Evolutionary conservation across 441 rosid species (phyloP).

Genomic region (Erodium moschatum): DNA sequence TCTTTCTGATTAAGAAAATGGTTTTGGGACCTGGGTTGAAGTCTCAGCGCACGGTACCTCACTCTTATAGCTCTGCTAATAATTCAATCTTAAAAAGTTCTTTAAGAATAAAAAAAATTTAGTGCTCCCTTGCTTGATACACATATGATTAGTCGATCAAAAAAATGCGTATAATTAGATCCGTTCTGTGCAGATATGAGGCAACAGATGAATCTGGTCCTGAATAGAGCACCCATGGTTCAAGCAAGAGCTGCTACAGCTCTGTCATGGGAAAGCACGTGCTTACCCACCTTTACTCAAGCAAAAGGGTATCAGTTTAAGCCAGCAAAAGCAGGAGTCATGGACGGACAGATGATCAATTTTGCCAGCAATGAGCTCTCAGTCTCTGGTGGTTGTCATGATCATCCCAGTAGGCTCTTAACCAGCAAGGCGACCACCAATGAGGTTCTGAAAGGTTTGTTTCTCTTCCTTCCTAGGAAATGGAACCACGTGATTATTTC

Average conservation of each 20-base stretch:
- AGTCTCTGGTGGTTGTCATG: constrained; percentile 24
- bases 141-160: too few species aligned
- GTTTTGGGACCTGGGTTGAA: too few species aligned
- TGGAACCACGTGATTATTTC: background rate
- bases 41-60: too few species aligned
- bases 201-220: constrained; percentile 41
- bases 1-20: too few species aligned
- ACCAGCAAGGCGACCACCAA: constrained; percentile 27
- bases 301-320: constrained; percentile 32
- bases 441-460: constrained; percentile 47
- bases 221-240: constrained; percentile 41
- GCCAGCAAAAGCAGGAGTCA: constrained; percentile 35
- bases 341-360: constrained; percentile 30
- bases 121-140: too few species aligned
- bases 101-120: too few species aligned
- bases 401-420: constrained; percentile 34
- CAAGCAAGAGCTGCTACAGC: constrained; percentile 31
- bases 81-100: too few species aligned
- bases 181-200: constrained; percentile 44
- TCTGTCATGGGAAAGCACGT: constrained; percentile 37
- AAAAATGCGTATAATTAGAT: constrained; percentile 17
- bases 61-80: too few species aligned
- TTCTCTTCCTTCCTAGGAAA: constrained; percentile 5
- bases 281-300: constrained; percentile 38
- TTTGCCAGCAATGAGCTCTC: constrained; percentile 29